Base-by-base conservation (phyloP, 768 basidiomycete species). In the Mycena vulgaris region DNA sequence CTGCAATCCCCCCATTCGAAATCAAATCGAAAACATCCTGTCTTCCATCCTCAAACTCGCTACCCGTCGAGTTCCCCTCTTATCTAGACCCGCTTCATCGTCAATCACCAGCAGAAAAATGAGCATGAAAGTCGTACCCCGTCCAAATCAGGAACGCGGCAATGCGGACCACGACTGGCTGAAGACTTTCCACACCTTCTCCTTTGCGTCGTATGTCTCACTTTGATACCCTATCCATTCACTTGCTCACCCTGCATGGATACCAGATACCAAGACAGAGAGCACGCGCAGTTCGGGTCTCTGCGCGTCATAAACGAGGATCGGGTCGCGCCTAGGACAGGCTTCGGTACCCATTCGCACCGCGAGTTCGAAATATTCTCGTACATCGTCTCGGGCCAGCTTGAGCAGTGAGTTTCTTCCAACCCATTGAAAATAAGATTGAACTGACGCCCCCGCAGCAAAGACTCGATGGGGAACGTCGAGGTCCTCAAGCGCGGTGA, bases 301-400 rank as follows among this genome's bases (percentile, higher is more conserved):
- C 87, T 98, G 2, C 89, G 96, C 11, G 94, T 98, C 42, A 91
- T 98, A 80, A 98, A 97, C 82, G 96, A 98, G 80, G 95, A 96
- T 75, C 91, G 95, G 23, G 93, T 97, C 48, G 87, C 86, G 6
- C 82, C 92, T 9, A 75, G 80, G 21, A 91, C 89, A n/a, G 97
- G 97, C 0, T 98, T 98, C 72, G 95, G 94, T 2, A 92, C 91
- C 0, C 95, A 96, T 80, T 85, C 87, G 11, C 95, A 97, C 76
- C 85, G 89, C 40, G 92, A 94, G 78, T 95, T 94, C 73, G 96
- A 98, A 75, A 98, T 97, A 68, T 97, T 96, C 83, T 92, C 91
- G 1, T 97, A 97, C 77, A 83, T 97, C 64, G 89, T 97, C 42
- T 78, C 82, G 23, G 95, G 95, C 3, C 85, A 92, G 75, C 85